These are phyloP conservation scores for Aspergillus baeticus DNA, from an alignment of 495 filamentous ascomycete species.

Conservation along the genomic window DNA sequence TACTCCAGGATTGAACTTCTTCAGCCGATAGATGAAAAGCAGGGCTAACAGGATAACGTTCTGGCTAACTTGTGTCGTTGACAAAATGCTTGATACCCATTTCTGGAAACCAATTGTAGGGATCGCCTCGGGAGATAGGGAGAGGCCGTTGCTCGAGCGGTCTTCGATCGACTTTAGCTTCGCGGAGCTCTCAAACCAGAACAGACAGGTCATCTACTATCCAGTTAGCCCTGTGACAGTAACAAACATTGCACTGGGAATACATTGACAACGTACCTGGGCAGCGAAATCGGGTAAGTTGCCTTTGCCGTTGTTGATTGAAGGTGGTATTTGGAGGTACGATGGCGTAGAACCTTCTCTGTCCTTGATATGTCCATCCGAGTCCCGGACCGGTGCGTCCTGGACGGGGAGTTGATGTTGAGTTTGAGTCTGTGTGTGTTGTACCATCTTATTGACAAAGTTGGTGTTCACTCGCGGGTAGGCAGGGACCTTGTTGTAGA, in stretches of 20 bases:
- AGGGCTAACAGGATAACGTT: conserved; percentile 92
- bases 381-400: conserved; percentile 23
- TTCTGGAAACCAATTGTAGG: conserved; percentile 80
- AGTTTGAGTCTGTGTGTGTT: conserved; percentile 27
- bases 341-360: conserved; percentile 51
- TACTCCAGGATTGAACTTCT: conserved; percentile 81
- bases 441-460: conserved; percentile 25
- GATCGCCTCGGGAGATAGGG: conserved; percentile 67
- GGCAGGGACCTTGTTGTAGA: conserved; percentile 25
- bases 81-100: conserved; percentile 88
- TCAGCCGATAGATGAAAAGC: conserved; percentile 90
- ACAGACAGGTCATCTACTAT: conserved; percentile 83
- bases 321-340: conserved; percentile 66
- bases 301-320: conserved; percentile 71
- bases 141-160: conserved; percentile 46
- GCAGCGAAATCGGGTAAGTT: conserved; percentile 80
- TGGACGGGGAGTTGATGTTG: conserved; percentile 26
- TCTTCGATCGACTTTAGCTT: conserved; percentile 73
- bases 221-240: conserved; percentile 3
- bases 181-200: conserved; percentile 94
- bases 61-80: conserved; percentile 94
- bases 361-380: conserved; percentile 29
- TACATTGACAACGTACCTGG: no score
- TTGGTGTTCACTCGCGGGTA: conserved; percentile 30
- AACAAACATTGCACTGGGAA: no score